Conservation (phyloP, 106 monocot species). For the Xerophyta viscosa region DNA sequence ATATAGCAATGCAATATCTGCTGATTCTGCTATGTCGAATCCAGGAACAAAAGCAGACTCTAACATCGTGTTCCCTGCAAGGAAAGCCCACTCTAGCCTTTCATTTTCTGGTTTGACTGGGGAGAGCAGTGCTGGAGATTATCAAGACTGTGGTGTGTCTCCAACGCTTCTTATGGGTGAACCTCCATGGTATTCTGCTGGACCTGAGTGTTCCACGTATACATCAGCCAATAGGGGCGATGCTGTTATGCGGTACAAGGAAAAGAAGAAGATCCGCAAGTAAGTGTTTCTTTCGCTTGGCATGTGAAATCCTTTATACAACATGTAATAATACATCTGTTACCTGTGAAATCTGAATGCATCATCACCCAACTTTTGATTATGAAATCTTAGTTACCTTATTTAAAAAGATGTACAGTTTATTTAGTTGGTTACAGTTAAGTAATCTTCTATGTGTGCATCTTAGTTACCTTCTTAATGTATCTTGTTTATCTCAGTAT, state of each 20-base stretch:
- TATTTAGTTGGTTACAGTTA: no score
- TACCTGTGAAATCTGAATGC: no score
- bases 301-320: no score
- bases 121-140: slow-evolving; percentile 35
- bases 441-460: no score
- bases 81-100: slow-evolving; percentile 33
- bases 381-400: no score
- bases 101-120: slow-evolving; percentile 53
- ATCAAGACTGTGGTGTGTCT: slow-evolving; percentile 53
- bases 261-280: slow-evolving; percentile 74
- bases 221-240: slow-evolving; percentile 38
- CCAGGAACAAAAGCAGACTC: slow-evolving; percentile 19
- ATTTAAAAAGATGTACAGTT: no score
- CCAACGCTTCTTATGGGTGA: slow-evolving; percentile 39
- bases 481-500: no score
- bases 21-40: slow-evolving; percentile 44
- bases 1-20: slow-evolving; percentile 36
- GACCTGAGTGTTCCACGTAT: slow-evolving; percentile 30
- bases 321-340: no score
- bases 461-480: no score
- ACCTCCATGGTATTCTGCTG: slow-evolving; percentile 39
- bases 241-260: slow-evolving; percentile 77
- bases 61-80: slow-evolving; percentile 23
- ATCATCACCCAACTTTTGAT: no score
- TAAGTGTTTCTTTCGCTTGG: slow-evolving; percentile 18